These are phyloP conservation scores for Leccinum variabile DNA, from an alignment of 1,284 basidiomycete species.

Conservation along the genomic window DNA sequence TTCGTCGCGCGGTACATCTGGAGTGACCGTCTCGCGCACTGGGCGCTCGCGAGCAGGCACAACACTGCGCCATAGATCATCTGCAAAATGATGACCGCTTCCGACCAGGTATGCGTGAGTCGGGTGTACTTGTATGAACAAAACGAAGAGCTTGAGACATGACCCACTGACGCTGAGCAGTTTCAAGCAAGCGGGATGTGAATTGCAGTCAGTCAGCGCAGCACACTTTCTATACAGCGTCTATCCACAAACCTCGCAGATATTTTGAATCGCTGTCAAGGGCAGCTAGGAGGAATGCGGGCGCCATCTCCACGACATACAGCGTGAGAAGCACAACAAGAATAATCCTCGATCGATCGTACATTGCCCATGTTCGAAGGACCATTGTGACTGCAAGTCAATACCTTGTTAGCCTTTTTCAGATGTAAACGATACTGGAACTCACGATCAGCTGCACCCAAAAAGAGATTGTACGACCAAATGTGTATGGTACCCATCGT, in stretches of 20 bases:
- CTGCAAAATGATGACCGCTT: neutral
- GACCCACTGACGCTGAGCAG: neutral
- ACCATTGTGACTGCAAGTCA: neutral
- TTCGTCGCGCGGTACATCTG: neutral
- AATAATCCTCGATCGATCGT: neutral
- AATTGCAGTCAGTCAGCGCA: neutral
- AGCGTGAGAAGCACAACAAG: neutral
- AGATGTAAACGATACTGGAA: neutral
- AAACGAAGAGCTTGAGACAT: no score
- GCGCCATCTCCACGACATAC: neutral
- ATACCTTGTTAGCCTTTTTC: no score
- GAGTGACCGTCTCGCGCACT: neutral
- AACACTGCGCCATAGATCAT: neutral
- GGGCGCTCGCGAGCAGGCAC: neutral
- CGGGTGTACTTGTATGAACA: neutral
- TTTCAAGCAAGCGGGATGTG: neutral
- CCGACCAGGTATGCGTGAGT: neutral
- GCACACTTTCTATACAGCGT: no score
- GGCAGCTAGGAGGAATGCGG: neutral
- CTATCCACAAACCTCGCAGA: neutral
- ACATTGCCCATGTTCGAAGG: conserved; percentile 1
- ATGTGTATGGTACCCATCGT: neutral
- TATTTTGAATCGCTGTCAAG: neutral
- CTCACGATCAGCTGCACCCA: conserved; percentile 16
- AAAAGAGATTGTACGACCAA: conserved; percentile 11